A percentile compares a stretch with the other conserved stretches of the same genome.
phyloP scores from a whole-genome alignment of 192 early-diverging fungal genomes.

The Mortierella antarctica region DNA sequence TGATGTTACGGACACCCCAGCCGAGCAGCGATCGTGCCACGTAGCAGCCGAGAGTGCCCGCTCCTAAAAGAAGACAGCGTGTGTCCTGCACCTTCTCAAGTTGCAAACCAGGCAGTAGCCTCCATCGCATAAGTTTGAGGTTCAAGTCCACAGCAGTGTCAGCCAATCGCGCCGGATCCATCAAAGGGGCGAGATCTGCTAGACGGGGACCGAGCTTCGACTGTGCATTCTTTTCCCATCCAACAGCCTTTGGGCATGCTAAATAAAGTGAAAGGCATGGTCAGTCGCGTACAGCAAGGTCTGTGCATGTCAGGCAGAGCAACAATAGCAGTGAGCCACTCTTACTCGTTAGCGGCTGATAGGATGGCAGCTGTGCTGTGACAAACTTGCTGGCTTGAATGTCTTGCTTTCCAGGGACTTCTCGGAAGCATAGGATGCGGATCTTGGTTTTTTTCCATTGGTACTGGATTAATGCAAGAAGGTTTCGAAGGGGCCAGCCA shows the following conservation, averaged over 20 bases:
- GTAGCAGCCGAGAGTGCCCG: conserved; percentile 96
- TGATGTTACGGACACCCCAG: conserved; percentile 95
- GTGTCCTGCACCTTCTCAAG: conserved; percentile 82
- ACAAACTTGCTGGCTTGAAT: conserved; percentile 61
- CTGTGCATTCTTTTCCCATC: conserved; percentile 91
- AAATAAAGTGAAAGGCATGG: conserved; percentile 4
- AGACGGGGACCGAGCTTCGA: conserved; percentile 85
- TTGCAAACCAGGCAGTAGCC: conserved; percentile 84
- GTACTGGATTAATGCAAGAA: conserved; percentile 72
- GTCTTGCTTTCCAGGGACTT: conserved; percentile 57
- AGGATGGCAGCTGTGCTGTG: conserved; percentile 56
- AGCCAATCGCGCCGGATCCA: conserved; percentile 91
- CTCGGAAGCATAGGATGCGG: conserved; percentile 75
- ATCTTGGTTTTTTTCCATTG: conserved; percentile 62
- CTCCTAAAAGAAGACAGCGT: conserved; percentile 89
- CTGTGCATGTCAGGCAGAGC: neutral
- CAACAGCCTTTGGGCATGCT: conserved; percentile 75
- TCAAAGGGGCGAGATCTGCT: conserved; percentile 84
- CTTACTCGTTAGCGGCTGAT: conserved; percentile 41
- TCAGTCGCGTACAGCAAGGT: neutral
- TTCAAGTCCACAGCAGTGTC: conserved; percentile 94
- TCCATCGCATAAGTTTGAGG: conserved; percentile 97
- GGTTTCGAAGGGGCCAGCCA: conserved; percentile 95
- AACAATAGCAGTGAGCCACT: neutral
- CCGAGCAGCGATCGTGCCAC: conserved; percentile 86